Conservation (phyloP, 768 basidiomycete genomes). For the Russula sp. region DNA sequence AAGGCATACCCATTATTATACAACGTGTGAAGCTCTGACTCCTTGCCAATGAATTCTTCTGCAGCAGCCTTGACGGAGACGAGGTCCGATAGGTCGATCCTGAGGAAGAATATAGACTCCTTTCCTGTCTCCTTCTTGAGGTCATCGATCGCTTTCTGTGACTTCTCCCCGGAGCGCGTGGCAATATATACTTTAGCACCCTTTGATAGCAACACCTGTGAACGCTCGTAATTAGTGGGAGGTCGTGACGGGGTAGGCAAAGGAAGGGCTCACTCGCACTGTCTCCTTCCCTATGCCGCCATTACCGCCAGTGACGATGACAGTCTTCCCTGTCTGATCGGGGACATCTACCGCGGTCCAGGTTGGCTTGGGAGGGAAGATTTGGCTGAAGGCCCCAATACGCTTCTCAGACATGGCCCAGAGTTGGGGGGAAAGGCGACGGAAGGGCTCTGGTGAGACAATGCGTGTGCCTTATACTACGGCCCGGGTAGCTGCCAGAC, state of each 20-base stretch:
- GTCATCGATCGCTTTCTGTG: background rate
- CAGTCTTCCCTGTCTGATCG: background rate
- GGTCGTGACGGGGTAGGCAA: background rate
- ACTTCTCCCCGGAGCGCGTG: background rate
- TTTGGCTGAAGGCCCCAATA: background rate
- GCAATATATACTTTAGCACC: slow-evolving; percentile 1
- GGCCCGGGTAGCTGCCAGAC: too few relatives aligned
- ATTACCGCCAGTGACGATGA: background rate
- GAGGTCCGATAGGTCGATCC: slow-evolving; percentile 1
- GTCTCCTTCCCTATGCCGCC: background rate
- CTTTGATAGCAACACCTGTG: background rate
- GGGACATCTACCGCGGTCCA: background rate
- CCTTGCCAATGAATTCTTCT: background rate
- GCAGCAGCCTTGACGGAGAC: background rate
- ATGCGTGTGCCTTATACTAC: background rate
- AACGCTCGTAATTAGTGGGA: background rate
- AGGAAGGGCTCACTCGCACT: background rate
- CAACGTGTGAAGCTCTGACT: background rate
- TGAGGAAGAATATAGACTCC: background rate
- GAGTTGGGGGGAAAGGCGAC: background rate
- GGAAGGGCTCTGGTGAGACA: background rate
- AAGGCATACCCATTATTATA: background rate
- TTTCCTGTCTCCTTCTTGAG: background rate
- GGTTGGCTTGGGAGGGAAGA: background rate
- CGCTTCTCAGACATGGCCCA: background rate